Conservation (phyloP, 176 grass and related monocot species). For the Poa annua region DNA sequence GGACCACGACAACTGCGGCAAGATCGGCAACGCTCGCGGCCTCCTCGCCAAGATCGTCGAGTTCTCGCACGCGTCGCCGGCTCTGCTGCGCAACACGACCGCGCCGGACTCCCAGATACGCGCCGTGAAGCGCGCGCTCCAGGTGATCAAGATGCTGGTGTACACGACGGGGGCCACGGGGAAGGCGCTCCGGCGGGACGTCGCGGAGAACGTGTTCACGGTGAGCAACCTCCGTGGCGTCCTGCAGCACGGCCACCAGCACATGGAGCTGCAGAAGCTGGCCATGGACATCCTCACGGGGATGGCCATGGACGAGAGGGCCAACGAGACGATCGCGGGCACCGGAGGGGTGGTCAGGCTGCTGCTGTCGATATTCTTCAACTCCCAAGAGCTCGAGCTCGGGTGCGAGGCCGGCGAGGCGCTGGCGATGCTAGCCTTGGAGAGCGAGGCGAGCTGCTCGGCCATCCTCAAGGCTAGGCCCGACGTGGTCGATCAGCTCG, state of each 20-base stretch:
- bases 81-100: conserved; percentile 23
- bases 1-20: conserved; percentile 66
- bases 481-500: conserved; percentile 42
- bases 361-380: conserved; percentile 56
- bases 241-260: conserved; percentile 48
- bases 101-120: conserved; percentile 28
- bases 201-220: conserved; percentile 61
- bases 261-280: conserved; percentile 55
- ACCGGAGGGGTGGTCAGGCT: conserved; percentile 62
- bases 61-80: conserved; percentile 50
- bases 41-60: conserved; percentile 62
- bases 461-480: conserved; percentile 48
- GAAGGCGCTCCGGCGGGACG: conserved; percentile 48
- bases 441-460: conserved; percentile 62
- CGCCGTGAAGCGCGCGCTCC: conserved; percentile 48
- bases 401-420: conserved; percentile 61
- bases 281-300: conserved; percentile 64
- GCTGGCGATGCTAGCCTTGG: conserved; percentile 65
- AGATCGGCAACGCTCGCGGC: conserved; percentile 57
- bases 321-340: conserved; percentile 34
- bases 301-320: conserved; percentile 53
- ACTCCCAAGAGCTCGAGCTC: conserved; percentile 5
- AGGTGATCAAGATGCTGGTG: conserved; percentile 65
- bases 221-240: conserved; percentile 68
- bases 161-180: conserved; percentile 50